phyloP scores from a whole-genome alignment of 2,329 filamentous ascomycete species.

The Scopulariopsis brevicaulis region DNA sequence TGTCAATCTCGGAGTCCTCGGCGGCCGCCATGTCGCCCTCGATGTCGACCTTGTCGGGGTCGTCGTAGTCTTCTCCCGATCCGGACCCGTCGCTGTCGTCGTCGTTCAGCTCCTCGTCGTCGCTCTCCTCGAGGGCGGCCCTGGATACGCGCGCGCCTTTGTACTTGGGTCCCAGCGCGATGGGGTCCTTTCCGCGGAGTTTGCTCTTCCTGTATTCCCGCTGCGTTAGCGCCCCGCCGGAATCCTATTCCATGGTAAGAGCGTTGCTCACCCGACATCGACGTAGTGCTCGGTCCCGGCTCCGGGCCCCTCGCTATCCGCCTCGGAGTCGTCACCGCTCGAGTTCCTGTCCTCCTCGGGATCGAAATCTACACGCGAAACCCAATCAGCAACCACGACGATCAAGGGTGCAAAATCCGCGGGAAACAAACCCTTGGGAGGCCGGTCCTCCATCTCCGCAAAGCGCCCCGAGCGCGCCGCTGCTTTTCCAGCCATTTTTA shows the following conservation, averaged over 20 bases:
- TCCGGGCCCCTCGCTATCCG: constrained; percentile 35
- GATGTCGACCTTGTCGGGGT: constrained; percentile 44
- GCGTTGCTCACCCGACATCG: constrained; percentile 48
- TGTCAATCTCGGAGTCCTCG: constrained; percentile 49
- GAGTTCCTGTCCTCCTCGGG: constrained; percentile 56
- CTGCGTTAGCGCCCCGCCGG: background rate
- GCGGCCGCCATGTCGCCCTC: constrained; percentile 32
- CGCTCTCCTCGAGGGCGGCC: constrained; percentile 46
- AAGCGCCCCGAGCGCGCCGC: background rate
- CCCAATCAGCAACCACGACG: background rate
- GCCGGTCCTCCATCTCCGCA: background rate
- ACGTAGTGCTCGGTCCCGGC: constrained; percentile 81
- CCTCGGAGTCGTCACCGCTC: constrained; percentile 39
- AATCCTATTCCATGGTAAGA: background rate
- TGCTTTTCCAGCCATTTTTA: constrained; percentile 1
- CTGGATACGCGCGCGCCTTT: constrained; percentile 66
- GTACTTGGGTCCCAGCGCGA: constrained; percentile 68
- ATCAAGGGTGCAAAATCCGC: background rate
- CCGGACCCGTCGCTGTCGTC: constrained; percentile 31
- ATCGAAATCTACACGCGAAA: constrained; percentile 57
- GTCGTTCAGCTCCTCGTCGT: constrained; percentile 29
- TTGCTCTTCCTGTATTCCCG: constrained; percentile 58
- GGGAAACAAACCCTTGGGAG: constrained; percentile 1
- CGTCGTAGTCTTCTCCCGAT: constrained; percentile 37
- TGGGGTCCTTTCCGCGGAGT: constrained; percentile 59